These are phyloP conservation scores for Rhizopogon rudus DNA, from an alignment of 768 basidiomycete species.

Conservation along the genomic window DNA sequence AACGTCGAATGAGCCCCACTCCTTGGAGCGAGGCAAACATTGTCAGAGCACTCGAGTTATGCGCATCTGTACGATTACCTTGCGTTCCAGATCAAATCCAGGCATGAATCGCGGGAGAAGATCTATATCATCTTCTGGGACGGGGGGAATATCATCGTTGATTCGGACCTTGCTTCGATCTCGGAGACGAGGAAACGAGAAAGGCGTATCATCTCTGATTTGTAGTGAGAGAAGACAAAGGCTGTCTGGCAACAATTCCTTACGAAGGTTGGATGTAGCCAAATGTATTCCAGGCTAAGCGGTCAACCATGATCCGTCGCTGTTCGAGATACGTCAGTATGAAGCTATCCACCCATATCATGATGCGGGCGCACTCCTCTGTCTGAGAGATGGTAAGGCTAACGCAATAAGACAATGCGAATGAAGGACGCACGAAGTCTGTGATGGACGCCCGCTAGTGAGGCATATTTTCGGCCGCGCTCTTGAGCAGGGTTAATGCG, in stretches of 20 bases:
- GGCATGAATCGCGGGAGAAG: background rate
- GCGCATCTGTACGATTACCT: background rate
- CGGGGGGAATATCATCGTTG: background rate
- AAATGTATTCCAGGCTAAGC: background rate
- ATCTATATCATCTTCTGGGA: background rate
- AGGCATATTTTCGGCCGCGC: background rate
- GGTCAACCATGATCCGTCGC: slow-evolving; percentile 1
- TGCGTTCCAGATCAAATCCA: background rate
- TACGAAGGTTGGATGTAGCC: background rate
- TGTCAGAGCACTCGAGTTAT: background rate
- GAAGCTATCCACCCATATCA: background rate
- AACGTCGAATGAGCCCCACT: background rate
- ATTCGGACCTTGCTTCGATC: background rate
- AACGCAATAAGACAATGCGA: background rate
- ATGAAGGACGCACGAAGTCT: background rate
- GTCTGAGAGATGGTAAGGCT: background rate
- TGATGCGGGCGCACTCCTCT: background rate
- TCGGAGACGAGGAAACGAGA: background rate
- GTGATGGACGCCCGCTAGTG: slow-evolving; percentile 2
- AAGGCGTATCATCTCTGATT: background rate
- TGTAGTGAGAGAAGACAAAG: background rate
- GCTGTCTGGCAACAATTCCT: background rate
- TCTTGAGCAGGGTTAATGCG: background rate
- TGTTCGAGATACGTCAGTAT: background rate
- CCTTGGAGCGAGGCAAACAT: background rate